phyloP scores from a whole-genome alignment of 2,329 filamentous ascomycete species.

The Alternaria postmessia region DNA sequence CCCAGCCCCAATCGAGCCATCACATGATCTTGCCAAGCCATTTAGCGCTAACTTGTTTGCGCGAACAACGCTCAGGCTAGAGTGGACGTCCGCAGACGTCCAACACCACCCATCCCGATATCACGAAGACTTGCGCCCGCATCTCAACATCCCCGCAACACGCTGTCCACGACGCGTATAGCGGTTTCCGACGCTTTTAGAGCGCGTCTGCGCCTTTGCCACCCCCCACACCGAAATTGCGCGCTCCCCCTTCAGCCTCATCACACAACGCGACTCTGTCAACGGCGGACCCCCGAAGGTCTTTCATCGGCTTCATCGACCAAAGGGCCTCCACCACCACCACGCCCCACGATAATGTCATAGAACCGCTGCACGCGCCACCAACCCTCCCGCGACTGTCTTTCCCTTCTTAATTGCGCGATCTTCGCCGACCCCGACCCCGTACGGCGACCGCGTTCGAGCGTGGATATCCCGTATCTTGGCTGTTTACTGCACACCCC shows the following conservation, averaged over 20 bases:
- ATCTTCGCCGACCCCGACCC: slow-evolving; percentile 22
- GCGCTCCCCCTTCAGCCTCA: slow-evolving; percentile 36
- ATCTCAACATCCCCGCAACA: slow-evolving; percentile 48
- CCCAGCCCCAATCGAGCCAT: slow-evolving; percentile 4
- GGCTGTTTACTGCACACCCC: slow-evolving; percentile 25
- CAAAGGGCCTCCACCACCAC: slow-evolving; percentile 35
- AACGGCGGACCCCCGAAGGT: slow-evolving; percentile 39
- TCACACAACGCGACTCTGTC: slow-evolving; percentile 41
- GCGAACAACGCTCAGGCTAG: slow-evolving; percentile 21
- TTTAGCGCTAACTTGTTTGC: slow-evolving; percentile 17
- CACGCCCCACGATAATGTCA: slow-evolving; percentile 46
- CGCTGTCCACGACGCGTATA: slow-evolving; percentile 48
- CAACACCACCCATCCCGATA: slow-evolving; percentile 42
- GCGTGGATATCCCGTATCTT: slow-evolving; percentile 18
- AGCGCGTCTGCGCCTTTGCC: slow-evolving; percentile 40
- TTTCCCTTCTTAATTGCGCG: slow-evolving; percentile 36
- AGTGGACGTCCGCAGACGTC: slow-evolving; percentile 22
- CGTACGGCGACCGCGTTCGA: slow-evolving; percentile 32
- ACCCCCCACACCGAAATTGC: slow-evolving; percentile 40
- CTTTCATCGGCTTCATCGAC: slow-evolving; percentile 45
- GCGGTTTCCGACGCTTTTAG: slow-evolving; percentile 25
- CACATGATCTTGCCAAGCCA: slow-evolving; percentile 30
- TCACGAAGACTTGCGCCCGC: slow-evolving; percentile 44
- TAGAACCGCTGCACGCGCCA: slow-evolving; percentile 41
- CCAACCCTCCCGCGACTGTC: slow-evolving; percentile 33